Base-by-base conservation (phyloP, 352 stramenopile genomes). In the Pythium periplocum region DNA sequence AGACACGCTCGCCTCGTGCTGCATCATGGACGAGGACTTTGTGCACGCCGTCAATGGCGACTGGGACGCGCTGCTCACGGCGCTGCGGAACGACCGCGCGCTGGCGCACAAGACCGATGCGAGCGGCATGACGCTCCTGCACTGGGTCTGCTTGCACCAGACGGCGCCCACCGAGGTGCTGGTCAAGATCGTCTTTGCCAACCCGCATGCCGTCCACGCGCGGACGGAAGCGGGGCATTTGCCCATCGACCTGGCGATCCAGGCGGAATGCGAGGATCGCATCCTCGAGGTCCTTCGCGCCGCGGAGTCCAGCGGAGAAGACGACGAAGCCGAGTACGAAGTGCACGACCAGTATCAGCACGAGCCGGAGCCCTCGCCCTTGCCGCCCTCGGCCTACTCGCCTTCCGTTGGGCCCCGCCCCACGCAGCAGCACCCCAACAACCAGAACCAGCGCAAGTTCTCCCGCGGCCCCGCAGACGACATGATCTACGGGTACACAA, bases 81-180 rank as follows among this genome's bases (percentile, higher is more conserved):
- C 71, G 52, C 76, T 91, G 73, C 78, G 75, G 45, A 71, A 78
- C 55, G 79, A 82, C 56, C 72, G 69, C 47, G 67, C 69, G 45
- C 67, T 91, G 31, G 73, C 74, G 34, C 64, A 80, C 48, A 68
- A 78, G 53, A 82, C 73, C 4, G 81, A 91, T 46, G 64, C 61
- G 38, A 89, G 67, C 51, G 81, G 81, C 45, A 91, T 91, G 81
- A 89, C 75, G 17, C 62, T 91, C 36, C 59, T 91, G 41, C 81
- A 91, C 64, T 91, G 81, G 81, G 69, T 86, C 43, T 91, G 81
- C 63, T 61, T 91, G 54, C 81, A 91, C 62, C 81, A 91, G 54
- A 66, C 83, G 53, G 68, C 81, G 48, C 73, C 78, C 10, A 86
- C 75, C 1, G 78, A 91, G 46, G 73, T 89, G 51, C 69, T 91